These are phyloP conservation scores for Chytridium lagenaria DNA, from an alignment of 371 early-diverging fungal genomes.

Conservation along the genomic window DNA sequence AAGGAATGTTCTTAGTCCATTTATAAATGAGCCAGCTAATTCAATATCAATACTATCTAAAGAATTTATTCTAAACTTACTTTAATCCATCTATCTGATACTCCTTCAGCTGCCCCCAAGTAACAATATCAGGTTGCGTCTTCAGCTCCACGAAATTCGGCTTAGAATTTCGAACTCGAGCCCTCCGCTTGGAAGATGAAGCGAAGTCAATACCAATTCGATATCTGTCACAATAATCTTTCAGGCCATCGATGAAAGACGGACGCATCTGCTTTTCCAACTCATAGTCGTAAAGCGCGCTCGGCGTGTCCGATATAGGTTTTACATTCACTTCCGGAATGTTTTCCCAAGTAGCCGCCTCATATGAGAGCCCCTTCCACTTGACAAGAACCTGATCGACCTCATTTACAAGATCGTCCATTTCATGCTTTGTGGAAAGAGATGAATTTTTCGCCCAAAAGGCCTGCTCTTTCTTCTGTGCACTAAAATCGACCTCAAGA, in stretches of 20 bases:
- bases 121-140: slow-evolving; percentile 69
- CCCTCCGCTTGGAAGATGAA: too few relatives aligned
- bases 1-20: slow-evolving; percentile 64
- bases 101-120: slow-evolving; percentile 70
- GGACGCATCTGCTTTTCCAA: slow-evolving; percentile 30
- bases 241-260: slow-evolving; percentile 24
- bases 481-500: slow-evolving; percentile 27
- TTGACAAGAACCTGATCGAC: slow-evolving; percentile 42
- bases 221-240: slow-evolving; percentile 47
- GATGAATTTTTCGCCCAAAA: not conserved
- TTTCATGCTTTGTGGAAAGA: slow-evolving; percentile 6
- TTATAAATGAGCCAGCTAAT: slow-evolving; percentile 71
- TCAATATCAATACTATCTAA: slow-evolving; percentile 48
- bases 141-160: slow-evolving; percentile 56
- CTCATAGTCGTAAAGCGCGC: not conserved
- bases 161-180: too few relatives aligned
- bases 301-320: not conserved
- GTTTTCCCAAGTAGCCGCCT: slow-evolving; percentile 50
- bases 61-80: slow-evolving; percentile 47
- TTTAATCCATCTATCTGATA: slow-evolving; percentile 90
- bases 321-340: slow-evolving; percentile 27
- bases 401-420: slow-evolving; percentile 18
- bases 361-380: slow-evolving; percentile 50
- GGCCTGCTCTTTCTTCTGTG: not conserved
- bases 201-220: too few relatives aligned